Conservation (phyloP, 75 land plant species). For the Chamaecyparis obtusa region DNA sequence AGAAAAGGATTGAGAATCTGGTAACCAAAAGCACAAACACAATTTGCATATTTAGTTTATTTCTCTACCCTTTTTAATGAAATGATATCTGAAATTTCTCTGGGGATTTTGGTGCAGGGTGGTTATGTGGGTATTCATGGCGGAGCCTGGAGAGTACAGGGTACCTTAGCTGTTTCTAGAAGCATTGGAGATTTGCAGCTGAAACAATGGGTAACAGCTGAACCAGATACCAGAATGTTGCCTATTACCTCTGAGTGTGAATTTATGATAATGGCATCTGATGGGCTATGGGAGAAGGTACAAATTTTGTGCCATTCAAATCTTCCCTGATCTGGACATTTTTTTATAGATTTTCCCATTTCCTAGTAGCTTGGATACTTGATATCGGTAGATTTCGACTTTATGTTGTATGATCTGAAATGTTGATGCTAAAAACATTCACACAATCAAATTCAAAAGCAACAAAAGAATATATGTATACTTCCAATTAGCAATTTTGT, state of each 20-base stretch:
- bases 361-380: neutral
- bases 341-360: neutral
- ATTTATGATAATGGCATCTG: slow-evolving; percentile 70
- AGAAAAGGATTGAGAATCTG: slow-evolving; percentile 46
- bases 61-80: neutral
- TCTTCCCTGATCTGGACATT: neutral
- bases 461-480: too few species aligned
- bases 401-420: too few species aligned
- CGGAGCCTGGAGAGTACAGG: slow-evolving; percentile 79
- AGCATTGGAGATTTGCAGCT: slow-evolving; percentile 61
- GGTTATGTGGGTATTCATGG: slow-evolving; percentile 47
- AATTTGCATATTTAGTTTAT: neutral
- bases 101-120: slow-evolving; percentile 32
- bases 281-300: slow-evolving; percentile 85
- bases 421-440: too few species aligned
- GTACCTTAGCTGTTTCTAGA: slow-evolving; percentile 64
- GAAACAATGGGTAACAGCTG: slow-evolving; percentile 63
- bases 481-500: neutral
- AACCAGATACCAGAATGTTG: slow-evolving; percentile 47
- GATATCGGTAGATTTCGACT: too few species aligned
- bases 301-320: too few species aligned
- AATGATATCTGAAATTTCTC: neutral
- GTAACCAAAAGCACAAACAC: slow-evolving; percentile 23
- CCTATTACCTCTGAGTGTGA: slow-evolving; percentile 46
- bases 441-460: too few species aligned